These are phyloP conservation scores for Metschnikowia chrysomelidarum DNA, from an alignment of 805 yeast species.

Conservation along the genomic window DNA sequence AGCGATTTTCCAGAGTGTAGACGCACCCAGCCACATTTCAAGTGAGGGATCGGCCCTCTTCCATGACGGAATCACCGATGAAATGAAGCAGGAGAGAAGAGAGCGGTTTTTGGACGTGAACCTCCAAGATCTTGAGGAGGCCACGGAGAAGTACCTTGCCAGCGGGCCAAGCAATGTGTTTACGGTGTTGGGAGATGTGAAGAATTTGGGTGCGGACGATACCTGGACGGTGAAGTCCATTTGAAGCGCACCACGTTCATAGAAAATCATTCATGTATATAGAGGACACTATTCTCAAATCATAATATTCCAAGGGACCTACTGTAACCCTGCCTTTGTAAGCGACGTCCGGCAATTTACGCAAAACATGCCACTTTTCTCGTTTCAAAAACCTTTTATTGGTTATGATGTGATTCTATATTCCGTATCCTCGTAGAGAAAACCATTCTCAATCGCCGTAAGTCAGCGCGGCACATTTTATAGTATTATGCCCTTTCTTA, in stretches of 20 bases:
- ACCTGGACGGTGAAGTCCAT: constrained; percentile 21
- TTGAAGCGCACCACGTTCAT: constrained; percentile 1
- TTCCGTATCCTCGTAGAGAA: no score
- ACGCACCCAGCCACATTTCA: constrained; percentile 82
- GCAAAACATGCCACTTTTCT: no score
- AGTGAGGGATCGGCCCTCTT: constrained; percentile 72
- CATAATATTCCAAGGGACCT: no score
- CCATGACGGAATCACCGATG: constrained; percentile 69
- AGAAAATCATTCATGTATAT: not conserved
- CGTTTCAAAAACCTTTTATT: no score
- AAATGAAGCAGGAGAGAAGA: constrained; percentile 78
- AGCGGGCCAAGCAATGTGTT: constrained; percentile 22
- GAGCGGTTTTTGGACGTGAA: constrained; percentile 65
- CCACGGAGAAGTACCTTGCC: constrained; percentile 60
- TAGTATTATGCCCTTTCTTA: no score
- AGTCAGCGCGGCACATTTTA: no score
- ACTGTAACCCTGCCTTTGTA: no score
- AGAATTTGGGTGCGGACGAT: constrained; percentile 21
- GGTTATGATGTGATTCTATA: no score
- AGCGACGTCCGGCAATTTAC: no score
- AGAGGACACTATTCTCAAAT: no score
- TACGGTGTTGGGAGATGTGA: constrained; percentile 49
- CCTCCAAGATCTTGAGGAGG: constrained; percentile 60
- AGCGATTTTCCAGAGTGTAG: constrained; percentile 86
- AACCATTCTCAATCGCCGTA: no score